These are phyloP conservation scores for Talaromyces nanjingensis DNA, from an alignment of 495 filamentous ascomycete species.

Conservation along the genomic window DNA sequence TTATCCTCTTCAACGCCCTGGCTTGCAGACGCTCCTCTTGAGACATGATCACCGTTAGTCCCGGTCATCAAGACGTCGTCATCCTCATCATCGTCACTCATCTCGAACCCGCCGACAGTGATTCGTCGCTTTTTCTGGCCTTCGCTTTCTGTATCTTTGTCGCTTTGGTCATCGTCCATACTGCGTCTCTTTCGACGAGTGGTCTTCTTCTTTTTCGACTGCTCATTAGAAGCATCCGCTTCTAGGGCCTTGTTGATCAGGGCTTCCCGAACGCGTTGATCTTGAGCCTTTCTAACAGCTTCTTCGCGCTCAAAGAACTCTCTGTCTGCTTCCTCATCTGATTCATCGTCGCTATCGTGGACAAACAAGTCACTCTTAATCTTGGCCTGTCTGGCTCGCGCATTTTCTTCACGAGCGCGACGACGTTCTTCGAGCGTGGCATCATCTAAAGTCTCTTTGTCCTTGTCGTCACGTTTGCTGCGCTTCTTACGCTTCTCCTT, in stretches of 20 bases:
- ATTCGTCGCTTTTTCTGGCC: slow-evolving; percentile 12
- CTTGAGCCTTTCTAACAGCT: slow-evolving; percentile 44
- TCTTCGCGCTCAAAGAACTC: slow-evolving; percentile 70
- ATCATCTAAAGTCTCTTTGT: slow-evolving; percentile 41
- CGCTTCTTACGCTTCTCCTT: slow-evolving; percentile 49
- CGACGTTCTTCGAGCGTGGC: slow-evolving; percentile 43
- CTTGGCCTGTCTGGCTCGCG: slow-evolving; percentile 58
- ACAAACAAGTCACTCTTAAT: slow-evolving; percentile 84
- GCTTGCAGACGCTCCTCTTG: slow-evolving; percentile 14
- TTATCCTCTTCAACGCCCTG: slow-evolving; percentile 18
- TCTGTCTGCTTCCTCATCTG: slow-evolving; percentile 56
- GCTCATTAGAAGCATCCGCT: slow-evolving; percentile 25
- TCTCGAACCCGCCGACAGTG: slow-evolving; percentile 19
- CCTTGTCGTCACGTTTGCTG: slow-evolving; percentile 22
- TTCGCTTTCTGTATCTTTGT: slow-evolving; percentile 12
- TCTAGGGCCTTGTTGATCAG: slow-evolving; percentile 47
- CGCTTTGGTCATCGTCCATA: slow-evolving; percentile 15
- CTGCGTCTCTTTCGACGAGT: slow-evolving; percentile 18
- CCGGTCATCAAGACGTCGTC: slow-evolving; percentile 33
- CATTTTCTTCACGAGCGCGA: slow-evolving; percentile 45
- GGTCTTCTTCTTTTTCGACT: slow-evolving; percentile 22
- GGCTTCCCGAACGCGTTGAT: slow-evolving; percentile 39
- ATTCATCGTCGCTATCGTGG: slow-evolving; percentile 71
- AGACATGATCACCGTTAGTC: slow-evolving; percentile 15
- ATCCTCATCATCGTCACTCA: slow-evolving; percentile 20